Conservation (phyloP, 768 basidiomycete species). For the Podaxis sp. region DNA sequence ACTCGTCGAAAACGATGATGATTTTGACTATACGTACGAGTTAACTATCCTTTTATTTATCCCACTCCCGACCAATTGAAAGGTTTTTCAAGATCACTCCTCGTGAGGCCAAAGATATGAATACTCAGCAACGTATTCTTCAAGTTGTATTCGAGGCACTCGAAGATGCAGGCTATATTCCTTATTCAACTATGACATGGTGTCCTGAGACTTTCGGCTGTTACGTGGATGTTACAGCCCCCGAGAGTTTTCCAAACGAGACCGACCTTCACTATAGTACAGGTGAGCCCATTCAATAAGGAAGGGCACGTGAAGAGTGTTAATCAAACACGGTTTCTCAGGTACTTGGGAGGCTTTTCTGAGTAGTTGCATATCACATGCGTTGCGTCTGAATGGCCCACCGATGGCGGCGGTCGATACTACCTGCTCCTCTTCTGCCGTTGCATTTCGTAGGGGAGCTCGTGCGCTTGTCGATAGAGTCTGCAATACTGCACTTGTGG, state of each 20-base stretch:
- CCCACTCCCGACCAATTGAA: neutral
- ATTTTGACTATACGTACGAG: constrained; percentile 58
- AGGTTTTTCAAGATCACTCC: constrained; percentile 73
- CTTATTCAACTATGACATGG: constrained; percentile 50
- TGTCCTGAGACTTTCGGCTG: constrained; percentile 57
- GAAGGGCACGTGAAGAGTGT: neutral
- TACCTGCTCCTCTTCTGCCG: constrained; percentile 69
- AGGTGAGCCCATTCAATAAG: constrained; percentile 35
- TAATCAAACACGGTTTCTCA: constrained; percentile 21
- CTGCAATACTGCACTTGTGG: constrained; percentile 67
- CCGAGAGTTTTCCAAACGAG: constrained; percentile 61
- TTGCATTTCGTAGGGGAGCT: constrained; percentile 67
- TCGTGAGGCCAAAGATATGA: constrained; percentile 72
- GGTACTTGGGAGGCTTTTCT: constrained; percentile 70
- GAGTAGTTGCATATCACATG: constrained; percentile 70
- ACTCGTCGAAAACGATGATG: constrained; percentile 54
- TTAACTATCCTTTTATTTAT: neutral
- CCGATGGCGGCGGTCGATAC: constrained; percentile 74
- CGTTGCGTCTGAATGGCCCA: constrained; percentile 65
- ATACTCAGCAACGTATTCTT: constrained; percentile 72
- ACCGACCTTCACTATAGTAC: constrained; percentile 73
- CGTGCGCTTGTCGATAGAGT: constrained; percentile 62
- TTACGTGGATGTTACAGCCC: constrained; percentile 67
- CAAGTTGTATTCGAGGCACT: constrained; percentile 67
- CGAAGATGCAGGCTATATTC: constrained; percentile 69